Percentiles rank a stretch among this genome's conserved stretches.
These are phyloP conservation scores for Trematosphaeria pertusa DNA, from an alignment of 2,329 filamentous ascomycete genomes.

Conservation along the genomic window DNA sequence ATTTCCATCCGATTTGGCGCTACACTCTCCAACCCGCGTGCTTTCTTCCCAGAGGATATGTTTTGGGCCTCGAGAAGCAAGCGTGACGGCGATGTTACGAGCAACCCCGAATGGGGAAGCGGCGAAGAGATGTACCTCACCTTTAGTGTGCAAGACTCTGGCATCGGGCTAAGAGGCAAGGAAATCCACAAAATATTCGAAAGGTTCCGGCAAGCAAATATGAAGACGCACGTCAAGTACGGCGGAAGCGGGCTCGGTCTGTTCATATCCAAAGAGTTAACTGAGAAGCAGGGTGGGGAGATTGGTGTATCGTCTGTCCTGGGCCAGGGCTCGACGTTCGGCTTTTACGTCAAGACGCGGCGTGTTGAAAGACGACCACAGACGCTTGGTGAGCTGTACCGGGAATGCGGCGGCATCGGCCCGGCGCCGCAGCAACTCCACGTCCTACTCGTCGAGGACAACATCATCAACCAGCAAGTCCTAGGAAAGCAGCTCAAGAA, in stretches of 20 bases:
- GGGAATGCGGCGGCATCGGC: constrained; percentile 12
- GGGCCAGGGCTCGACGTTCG: constrained; percentile 51
- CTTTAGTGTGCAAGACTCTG: constrained; percentile 49
- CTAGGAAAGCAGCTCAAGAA: constrained; percentile 46
- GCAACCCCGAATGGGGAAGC: constrained; percentile 43
- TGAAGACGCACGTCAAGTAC: constrained; percentile 50
- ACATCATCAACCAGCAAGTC: constrained; percentile 48
- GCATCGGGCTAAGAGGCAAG: constrained; percentile 48
- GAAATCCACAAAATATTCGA: constrained; percentile 50
- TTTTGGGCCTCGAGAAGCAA: constrained; percentile 40
- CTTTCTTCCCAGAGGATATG: constrained; percentile 34
- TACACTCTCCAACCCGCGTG: constrained; percentile 26
- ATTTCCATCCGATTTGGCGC: constrained; percentile 51
- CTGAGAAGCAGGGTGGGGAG: constrained; percentile 54
- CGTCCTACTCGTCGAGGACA: constrained; percentile 49
- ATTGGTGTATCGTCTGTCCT: constrained; percentile 52
- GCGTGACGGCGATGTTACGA: constrained; percentile 30
- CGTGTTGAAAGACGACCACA: constrained; percentile 25
- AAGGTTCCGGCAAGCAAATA: constrained; percentile 44
- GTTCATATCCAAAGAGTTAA: constrained; percentile 55
- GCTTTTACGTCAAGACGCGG: constrained; percentile 52
- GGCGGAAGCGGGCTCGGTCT: constrained; percentile 55
- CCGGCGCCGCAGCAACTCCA: constrained; percentile 21
- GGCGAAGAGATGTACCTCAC: constrained; percentile 50
- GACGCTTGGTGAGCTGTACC: constrained; percentile 14